Percentiles rank a stretch among this genome's conserved stretches.
phyloP scores from a whole-genome alignment of 768 basidiomycete species.

The Boletus speciosus region DNA sequence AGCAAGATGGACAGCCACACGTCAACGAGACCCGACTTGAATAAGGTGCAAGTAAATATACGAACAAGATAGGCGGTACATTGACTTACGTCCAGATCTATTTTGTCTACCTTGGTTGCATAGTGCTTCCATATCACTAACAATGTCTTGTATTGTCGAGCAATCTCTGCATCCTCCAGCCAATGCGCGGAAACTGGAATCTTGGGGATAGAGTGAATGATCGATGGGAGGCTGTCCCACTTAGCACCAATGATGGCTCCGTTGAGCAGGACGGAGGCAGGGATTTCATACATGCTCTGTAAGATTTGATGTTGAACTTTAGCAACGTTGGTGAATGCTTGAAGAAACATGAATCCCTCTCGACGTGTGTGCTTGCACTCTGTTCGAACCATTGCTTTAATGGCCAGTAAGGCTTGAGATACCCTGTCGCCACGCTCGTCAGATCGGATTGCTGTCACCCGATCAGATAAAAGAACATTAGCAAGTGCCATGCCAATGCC shows the following conservation, averaged over 20 bases:
- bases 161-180: constrained; percentile 39
- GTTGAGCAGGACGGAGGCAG: constrained; percentile 41
- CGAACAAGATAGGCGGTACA: background rate
- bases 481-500: constrained; percentile 45
- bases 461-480: constrained; percentile 33
- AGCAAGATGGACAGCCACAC: constrained; percentile 60
- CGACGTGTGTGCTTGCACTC: constrained; percentile 23
- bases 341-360: constrained; percentile 37
- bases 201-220: constrained; percentile 26
- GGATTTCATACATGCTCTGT: constrained; percentile 16
- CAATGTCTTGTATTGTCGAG: constrained; percentile 37
- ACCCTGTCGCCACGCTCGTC: constrained; percentile 23
- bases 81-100: constrained; percentile 25
- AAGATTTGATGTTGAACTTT: constrained; percentile 4
- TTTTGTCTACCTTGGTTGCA: constrained; percentile 17
- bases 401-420: constrained; percentile 35
- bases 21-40: constrained; percentile 38
- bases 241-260: constrained; percentile 38
- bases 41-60: constrained; percentile 1
- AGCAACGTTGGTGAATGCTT: constrained; percentile 31
- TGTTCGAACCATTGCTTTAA: constrained; percentile 37
- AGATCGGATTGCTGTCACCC: background rate
- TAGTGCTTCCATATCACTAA: constrained; percentile 37
- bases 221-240: constrained; percentile 23
- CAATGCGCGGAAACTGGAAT: constrained; percentile 28